Conservation (phyloP, 1,139 yeast species). For the Waltiozyma sp. region DNA sequence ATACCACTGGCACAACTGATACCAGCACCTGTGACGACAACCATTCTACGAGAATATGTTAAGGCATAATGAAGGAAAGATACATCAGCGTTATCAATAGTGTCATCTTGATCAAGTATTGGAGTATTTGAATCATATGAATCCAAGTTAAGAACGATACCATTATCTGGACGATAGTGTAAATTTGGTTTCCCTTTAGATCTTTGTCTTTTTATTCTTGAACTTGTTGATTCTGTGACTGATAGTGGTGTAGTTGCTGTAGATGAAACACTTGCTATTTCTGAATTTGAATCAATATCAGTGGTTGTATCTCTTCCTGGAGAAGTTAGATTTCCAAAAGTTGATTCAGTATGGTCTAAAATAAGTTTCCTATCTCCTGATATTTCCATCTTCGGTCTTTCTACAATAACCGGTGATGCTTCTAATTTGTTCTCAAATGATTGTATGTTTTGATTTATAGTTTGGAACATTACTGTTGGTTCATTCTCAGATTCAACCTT, state of each 20-base stretch:
- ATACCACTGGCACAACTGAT: constrained; percentile 85
- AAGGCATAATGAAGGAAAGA: constrained; percentile 34
- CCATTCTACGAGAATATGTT: constrained; percentile 34
- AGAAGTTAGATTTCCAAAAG: not conserved
- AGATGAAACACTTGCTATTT: not conserved
- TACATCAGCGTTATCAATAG: constrained; percentile 26
- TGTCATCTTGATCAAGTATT: constrained; percentile 20
- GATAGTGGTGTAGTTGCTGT: not conserved
- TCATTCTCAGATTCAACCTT: too few relatives aligned
- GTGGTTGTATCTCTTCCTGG: not conserved
- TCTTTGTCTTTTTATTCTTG: not conserved
- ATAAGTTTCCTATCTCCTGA: not conserved
- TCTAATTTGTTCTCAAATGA: too few relatives aligned
- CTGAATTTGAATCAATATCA: not conserved
- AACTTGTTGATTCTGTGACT: not conserved
- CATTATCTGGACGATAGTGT: constrained; percentile 30
- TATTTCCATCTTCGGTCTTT: not conserved
- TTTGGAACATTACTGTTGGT: too few relatives aligned
- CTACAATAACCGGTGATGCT: not conserved
- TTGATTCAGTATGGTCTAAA: not conserved
- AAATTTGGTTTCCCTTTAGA: constrained; percentile 28
- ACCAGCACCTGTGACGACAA: constrained; percentile 78
- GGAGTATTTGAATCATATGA: constrained; percentile 18
- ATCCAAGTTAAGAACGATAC: constrained; percentile 28
- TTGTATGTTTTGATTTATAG: too few relatives aligned